These are phyloP conservation scores for Yamadazyma pseudoaaseri DNA, from an alignment of 1,139 yeast genomes.

Conservation along the genomic window DNA sequence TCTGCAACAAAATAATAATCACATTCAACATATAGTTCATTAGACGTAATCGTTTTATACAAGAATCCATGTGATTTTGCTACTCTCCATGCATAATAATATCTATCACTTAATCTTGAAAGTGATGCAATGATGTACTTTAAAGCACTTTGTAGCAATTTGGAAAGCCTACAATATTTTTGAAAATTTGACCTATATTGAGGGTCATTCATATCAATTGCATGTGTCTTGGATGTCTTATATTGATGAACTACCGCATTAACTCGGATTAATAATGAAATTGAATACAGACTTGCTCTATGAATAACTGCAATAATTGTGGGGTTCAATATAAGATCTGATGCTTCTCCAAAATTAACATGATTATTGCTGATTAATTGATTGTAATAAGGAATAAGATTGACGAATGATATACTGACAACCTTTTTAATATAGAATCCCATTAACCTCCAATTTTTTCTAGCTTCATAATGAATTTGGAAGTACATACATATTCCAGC, in stretches of 20 bases:
- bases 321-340: constrained; percentile 40
- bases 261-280: constrained; percentile 20
- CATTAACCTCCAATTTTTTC: constrained; percentile 20
- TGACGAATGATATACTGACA: constrained; percentile 21
- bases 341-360: constrained; percentile 31
- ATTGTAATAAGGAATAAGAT: constrained; percentile 29
- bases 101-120: constrained; percentile 32
- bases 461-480: constrained; percentile 27
- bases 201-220: constrained; percentile 15
- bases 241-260: constrained; percentile 24
- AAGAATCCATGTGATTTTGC: constrained; percentile 35
- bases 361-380: constrained; percentile 27
- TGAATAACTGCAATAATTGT: constrained; percentile 28
- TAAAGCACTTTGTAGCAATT: constrained; percentile 18
- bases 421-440: constrained; percentile 33
- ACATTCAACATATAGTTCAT: constrained; percentile 20
- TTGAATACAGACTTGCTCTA: constrained; percentile 26
- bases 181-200: constrained; percentile 20
- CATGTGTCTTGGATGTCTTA: constrained; percentile 20
- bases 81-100: constrained; percentile 46
- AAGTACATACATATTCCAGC: constrained; percentile 27
- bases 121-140: constrained; percentile 24
- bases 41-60: constrained; percentile 20
- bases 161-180: constrained; percentile 19
- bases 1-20: constrained; percentile 6